These are phyloP conservation scores for Pogostemon cablin DNA, from an alignment of 257 asterid genomes.

Conservation along the genomic window DNA sequence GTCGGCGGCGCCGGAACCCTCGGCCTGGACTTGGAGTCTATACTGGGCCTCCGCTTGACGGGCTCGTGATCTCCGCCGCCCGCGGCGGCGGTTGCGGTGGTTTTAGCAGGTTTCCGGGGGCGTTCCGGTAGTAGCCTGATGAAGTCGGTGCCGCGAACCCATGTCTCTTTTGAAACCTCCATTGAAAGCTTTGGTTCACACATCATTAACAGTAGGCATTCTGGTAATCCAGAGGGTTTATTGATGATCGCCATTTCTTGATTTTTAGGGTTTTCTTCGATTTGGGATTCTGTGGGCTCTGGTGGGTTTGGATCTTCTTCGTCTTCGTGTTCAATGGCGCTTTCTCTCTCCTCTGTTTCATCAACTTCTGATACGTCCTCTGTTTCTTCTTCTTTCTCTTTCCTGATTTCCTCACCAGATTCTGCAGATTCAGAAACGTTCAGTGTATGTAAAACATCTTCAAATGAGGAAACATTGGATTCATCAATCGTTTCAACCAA, in stretches of 20 bases:
- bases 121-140: slow-evolving; percentile 74
- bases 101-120: slow-evolving; percentile 40
- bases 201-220: slow-evolving; percentile 91
- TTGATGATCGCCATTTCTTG: slow-evolving; percentile 1
- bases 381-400: slow-evolving; percentile 32
- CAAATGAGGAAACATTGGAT: slow-evolving; percentile 51
- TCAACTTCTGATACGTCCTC: background rate
- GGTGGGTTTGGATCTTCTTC: slow-evolving; percentile 23
- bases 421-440: slow-evolving; percentile 13
- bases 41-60: slow-evolving; percentile 39
- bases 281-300: slow-evolving; percentile 18
- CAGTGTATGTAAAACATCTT: slow-evolving; percentile 45
- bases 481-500: slow-evolving; percentile 43
- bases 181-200: slow-evolving; percentile 96
- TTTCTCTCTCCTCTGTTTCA: slow-evolving; percentile 10
- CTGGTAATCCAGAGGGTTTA: slow-evolving; percentile 55
- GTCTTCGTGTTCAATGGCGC: background rate
- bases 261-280: slow-evolving; percentile 6
- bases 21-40: slow-evolving; percentile 34
- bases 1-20: slow-evolving; percentile 29
- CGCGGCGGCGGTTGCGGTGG: slow-evolving; percentile 40
- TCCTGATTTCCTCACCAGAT: background rate
- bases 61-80: slow-evolving; percentile 12
- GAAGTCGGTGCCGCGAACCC: slow-evolving; percentile 90
- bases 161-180: slow-evolving; percentile 93